Conservation (phyloP, 306 rosid genomes). For the Lathyrus oleraceus region DNA sequence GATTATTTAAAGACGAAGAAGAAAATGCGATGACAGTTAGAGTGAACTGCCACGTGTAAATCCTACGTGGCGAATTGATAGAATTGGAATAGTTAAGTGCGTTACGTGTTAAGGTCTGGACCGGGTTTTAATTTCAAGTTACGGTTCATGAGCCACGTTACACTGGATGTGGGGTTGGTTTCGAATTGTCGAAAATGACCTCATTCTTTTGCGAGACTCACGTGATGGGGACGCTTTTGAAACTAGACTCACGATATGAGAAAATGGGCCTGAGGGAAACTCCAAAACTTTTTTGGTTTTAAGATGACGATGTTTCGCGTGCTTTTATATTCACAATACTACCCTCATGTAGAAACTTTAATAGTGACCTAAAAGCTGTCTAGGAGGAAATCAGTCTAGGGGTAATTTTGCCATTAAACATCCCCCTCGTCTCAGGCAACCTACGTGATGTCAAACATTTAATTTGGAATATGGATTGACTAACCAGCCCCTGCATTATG, state of each 20-base stretch:
- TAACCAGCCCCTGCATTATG: constrained; percentile 5
- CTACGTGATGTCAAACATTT: neutral
- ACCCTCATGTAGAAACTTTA: constrained; percentile 4
- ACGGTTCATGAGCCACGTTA: constrained; percentile 37
- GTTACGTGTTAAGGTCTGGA: constrained; percentile 32
- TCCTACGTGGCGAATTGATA: constrained; percentile 38
- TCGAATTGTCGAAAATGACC: constrained; percentile 33
- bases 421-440: neutral
- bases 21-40: constrained; percentile 36
- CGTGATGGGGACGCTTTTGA: constrained; percentile 31
- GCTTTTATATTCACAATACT: constrained; percentile 14
- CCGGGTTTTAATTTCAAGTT: constrained; percentile 29
- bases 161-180: neutral
- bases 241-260: constrained; percentile 12
- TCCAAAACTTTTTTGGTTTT: constrained; percentile 26
- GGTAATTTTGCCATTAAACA: neutral
- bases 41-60: constrained; percentile 35
- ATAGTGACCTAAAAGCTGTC: neutral
- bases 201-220: constrained; percentile 3
- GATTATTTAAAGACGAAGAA: constrained; percentile 32
- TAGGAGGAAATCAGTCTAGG: neutral
- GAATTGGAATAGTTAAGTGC: constrained; percentile 1
- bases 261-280: constrained; percentile 39
- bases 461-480: neutral
- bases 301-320: constrained; percentile 17